Evolutionary conservation across 805 yeast genomes (phyloP).

Genomic region (Zygosaccharomyces lentus): DNA sequence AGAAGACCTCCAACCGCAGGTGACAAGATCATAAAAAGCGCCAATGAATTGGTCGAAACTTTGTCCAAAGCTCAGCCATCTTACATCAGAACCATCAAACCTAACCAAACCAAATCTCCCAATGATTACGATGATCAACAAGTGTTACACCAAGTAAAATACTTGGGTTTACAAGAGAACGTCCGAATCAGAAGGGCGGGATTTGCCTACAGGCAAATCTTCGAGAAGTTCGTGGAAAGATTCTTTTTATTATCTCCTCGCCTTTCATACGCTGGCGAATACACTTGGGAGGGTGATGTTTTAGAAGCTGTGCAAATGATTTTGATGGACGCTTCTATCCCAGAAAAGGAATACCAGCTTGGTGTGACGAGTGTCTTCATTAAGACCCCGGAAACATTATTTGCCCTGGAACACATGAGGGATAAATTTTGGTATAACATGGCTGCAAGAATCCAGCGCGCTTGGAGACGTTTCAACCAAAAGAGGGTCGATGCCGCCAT

Average conservation of each 20-base stretch:
- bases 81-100: slow-evolving; percentile 95
- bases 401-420: slow-evolving; percentile 92
- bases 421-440: slow-evolving; percentile 97
- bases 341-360: slow-evolving; percentile 76
- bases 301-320: slow-evolving; percentile 51
- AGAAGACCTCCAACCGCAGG: slow-evolving; percentile 94
- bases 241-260: slow-evolving; percentile 81
- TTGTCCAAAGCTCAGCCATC: slow-evolving; percentile 90
- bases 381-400: slow-evolving; percentile 93
- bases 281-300: slow-evolving; percentile 60
- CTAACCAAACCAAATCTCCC: slow-evolving; percentile 90
- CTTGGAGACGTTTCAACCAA: slow-evolving; percentile 82
- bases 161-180: slow-evolving; percentile 92
- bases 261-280: slow-evolving; percentile 89
- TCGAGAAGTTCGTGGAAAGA: slow-evolving; percentile 92
- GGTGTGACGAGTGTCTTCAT: slow-evolving; percentile 91
- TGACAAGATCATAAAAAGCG: slow-evolving; percentile 88
- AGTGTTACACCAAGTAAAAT: slow-evolving; percentile 92
- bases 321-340: slow-evolving; percentile 61
- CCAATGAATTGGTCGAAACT: slow-evolving; percentile 85
- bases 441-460: slow-evolving; percentile 97
- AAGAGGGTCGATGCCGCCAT: slow-evolving; percentile 84
- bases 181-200: slow-evolving; percentile 98
- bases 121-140: slow-evolving; percentile 82
- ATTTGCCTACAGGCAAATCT: slow-evolving; percentile 94